These are phyloP conservation scores for Geotrichum siamense DNA, from an alignment of 1,139 yeast species.

Conservation along the genomic window DNA sequence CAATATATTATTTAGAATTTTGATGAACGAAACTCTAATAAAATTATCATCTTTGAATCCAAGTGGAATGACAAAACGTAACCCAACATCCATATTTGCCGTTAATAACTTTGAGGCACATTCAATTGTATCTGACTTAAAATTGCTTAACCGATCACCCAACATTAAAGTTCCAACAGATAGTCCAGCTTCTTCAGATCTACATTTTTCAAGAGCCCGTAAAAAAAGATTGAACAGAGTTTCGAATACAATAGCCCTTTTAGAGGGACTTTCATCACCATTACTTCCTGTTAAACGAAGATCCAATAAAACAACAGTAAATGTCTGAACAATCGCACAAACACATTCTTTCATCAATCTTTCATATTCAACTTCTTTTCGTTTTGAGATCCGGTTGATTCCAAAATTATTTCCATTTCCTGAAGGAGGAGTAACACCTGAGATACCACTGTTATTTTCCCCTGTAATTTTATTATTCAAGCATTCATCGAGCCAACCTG, in stretches of 20 bases:
- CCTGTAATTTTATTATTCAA: conserved; percentile 10
- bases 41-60: conserved; percentile 65
- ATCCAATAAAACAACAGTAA: conserved; percentile 25
- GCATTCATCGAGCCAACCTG: conserved; percentile 54
- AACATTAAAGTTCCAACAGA: conserved; percentile 8
- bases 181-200: conserved; percentile 23
- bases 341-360: conserved; percentile 25
- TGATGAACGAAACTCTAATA: conserved; percentile 64
- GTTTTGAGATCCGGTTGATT: too few species aligned
- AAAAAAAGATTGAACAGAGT: conserved; percentile 65
- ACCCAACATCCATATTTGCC: conserved; percentile 70
- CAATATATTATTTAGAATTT: conserved; percentile 66
- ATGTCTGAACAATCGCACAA: conserved; percentile 25
- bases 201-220: conserved; percentile 60
- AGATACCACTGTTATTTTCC: conserved; percentile 13
- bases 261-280: conserved; percentile 49
- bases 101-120: conserved; percentile 63
- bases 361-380: conserved; percentile 23
- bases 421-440: conserved; percentile 11
- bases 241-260: conserved; percentile 60
- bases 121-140: conserved; percentile 60
- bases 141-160: conserved; percentile 44
- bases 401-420: not conserved
- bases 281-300: conserved; percentile 33
- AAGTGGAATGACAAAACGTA: conserved; percentile 67